Evolutionary conservation across 2,329 filamentous ascomycete genomes (phyloP).

Genomic region (Pseudopyricularia cyperi): DNA sequence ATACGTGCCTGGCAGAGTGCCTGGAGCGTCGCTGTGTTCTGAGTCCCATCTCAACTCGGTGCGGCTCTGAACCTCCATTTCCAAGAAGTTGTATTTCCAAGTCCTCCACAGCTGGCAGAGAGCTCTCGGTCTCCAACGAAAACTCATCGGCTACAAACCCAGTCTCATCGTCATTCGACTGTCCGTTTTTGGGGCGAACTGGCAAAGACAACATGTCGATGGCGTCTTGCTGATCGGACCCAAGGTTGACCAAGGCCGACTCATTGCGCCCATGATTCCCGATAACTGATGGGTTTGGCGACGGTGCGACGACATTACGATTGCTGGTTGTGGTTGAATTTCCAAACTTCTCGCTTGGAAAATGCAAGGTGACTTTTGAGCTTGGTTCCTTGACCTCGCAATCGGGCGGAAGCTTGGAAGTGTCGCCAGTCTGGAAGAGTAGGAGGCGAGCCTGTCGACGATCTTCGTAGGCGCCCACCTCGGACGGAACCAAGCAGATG

Average conservation of each 20-base stretch:
- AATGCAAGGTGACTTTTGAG: neutral
- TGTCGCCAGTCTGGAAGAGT: neutral
- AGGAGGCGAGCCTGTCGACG: slow-evolving; percentile 5
- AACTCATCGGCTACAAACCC: neutral
- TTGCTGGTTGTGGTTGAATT: neutral
- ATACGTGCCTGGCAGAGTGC: neutral
- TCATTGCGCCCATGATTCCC: neutral
- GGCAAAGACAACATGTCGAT: neutral
- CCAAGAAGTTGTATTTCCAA: neutral
- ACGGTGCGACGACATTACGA: neutral
- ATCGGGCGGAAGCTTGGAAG: neutral
- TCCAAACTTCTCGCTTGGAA: neutral
- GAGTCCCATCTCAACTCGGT: neutral
- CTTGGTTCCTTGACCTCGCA: neutral
- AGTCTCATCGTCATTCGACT: neutral
- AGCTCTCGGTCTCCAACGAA: neutral
- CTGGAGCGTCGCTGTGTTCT: neutral
- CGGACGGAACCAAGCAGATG: slow-evolving; percentile 24
- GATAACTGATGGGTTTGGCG: neutral
- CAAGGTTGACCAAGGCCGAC: neutral
- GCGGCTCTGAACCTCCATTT: neutral
- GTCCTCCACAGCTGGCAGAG: neutral
- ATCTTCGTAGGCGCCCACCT: slow-evolving; percentile 25
- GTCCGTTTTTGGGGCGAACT: neutral
- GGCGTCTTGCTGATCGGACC: neutral